Evolutionary conservation across 78 protist species (phyloP).

Genomic region (Bodo saltans): DNA sequence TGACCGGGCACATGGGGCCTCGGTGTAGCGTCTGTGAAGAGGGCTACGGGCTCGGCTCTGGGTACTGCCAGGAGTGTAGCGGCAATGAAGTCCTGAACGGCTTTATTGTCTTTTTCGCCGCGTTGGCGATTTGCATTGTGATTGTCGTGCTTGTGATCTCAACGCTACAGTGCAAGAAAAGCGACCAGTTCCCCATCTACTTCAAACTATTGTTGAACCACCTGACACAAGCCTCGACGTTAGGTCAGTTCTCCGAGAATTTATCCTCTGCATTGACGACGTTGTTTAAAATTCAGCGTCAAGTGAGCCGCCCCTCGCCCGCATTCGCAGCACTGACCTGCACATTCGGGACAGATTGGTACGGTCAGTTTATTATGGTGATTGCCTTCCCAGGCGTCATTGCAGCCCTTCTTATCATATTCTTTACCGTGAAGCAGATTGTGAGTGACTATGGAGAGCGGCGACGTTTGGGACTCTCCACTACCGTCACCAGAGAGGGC

Average conservation of each 20-base stretch:
- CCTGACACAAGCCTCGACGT: neutral
- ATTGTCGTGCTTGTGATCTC: neutral
- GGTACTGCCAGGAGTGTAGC: neutral
- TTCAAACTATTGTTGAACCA: neutral
- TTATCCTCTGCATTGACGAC: neutral
- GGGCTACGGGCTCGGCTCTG: neutral
- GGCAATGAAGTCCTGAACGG: no score
- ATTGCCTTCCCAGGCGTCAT: neutral
- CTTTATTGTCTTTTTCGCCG: no score
- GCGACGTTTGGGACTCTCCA: no score
- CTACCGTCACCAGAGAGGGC: no score
- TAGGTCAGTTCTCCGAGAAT: neutral
- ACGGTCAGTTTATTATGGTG: neutral
- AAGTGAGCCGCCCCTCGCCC: neutral
- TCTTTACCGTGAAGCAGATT: no score
- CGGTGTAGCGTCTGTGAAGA: neutral
- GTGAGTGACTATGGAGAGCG: no score
- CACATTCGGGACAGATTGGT: neutral
- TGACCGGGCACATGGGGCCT: neutral
- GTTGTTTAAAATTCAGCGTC: neutral
- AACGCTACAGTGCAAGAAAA: neutral
- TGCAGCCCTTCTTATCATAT: no score
- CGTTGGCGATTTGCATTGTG: neutral
- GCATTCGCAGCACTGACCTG: neutral
- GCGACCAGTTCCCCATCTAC: neutral